Evolutionary conservation across 208 protist species (phyloP), one percentile per base, ranked within the genome.

Genomic region (Leishmania turanica): DNA sequence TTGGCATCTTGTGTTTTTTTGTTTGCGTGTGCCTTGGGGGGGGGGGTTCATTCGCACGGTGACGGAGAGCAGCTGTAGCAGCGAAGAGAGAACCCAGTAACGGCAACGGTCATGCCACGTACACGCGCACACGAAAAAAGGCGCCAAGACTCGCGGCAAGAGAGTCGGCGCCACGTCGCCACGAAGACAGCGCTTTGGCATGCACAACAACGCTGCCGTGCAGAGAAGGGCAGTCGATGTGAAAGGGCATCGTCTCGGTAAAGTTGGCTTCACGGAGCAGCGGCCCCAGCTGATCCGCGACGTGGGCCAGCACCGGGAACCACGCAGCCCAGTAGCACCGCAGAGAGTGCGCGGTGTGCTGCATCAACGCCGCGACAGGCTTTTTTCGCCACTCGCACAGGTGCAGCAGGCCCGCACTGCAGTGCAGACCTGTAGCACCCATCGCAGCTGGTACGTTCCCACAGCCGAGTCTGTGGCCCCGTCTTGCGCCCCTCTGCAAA

Each of bases 241-340:
- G 27, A 27, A 69, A 19, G 1, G 40, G 60, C 54, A 87, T 72
- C 51, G 79, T 82, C n/a, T 81, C 58, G 53, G n/a, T 31, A 47
- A 85, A 82, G 15, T 84, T 76, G 27, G 86, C 72, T 17, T 45
- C 47, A 42, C 31, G 60, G 2, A 91, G 40, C 3, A 87, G 40
- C 21, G 87, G 78, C 21, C 62, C 21, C 40, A 80, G 49, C 27
- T 49, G 49, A 8, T 81, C 78, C n/a, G 69, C n/a, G n/a, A 77
- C 75, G 62, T 78, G 51, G 49, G 45, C 76, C 15, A 68, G 65
- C 4, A 77, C 74, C 6, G 80, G 83, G 82, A 83, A 85, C 70
- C 40, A 56, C 31, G 79, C 17, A n/a, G 24, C 49, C 2, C 83
- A 74, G 79, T 87, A 87, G 11, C 37, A 7, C 45, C 56, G 71